Conservation (phyloP, 2,329 filamentous ascomycete species). For the Fusarium incarnatum region DNA sequence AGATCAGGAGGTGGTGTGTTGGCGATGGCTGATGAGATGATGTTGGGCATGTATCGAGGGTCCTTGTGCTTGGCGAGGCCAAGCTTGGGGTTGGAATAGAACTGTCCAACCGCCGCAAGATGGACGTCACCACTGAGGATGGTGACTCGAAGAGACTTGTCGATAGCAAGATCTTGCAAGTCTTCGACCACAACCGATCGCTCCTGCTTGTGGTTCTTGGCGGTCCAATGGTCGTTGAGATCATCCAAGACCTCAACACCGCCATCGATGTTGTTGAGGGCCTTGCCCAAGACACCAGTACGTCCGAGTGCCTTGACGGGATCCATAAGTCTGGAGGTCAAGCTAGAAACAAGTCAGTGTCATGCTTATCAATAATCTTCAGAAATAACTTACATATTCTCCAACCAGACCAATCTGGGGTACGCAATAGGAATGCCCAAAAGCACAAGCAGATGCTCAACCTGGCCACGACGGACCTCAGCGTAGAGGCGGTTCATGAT, state of each 20-base stretch:
- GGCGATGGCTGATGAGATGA: constrained; percentile 93
- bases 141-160: constrained; percentile 91
- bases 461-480: constrained; percentile 85
- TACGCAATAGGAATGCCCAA: constrained; percentile 87
- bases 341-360: constrained; percentile 59
- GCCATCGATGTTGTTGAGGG: constrained; percentile 90
- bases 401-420: constrained; percentile 77
- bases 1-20: constrained; percentile 90
- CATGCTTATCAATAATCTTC: neutral
- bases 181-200: constrained; percentile 88
- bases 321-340: constrained; percentile 88
- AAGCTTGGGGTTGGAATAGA: constrained; percentile 91
- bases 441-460: constrained; percentile 89
- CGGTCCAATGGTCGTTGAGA: constrained; percentile 96
- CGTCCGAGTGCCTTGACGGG: constrained; percentile 90
- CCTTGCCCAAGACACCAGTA: constrained; percentile 80
- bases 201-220: constrained; percentile 92
- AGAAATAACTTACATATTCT: constrained; percentile 69
- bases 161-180: constrained; percentile 90
- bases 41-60: constrained; percentile 95
- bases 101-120: constrained; percentile 90
- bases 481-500: constrained; percentile 87
- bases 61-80: constrained; percentile 86
- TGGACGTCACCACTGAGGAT: constrained; percentile 96
- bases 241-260: constrained; percentile 93